Evolutionary conservation across 1,284 basidiomycete species (phyloP).

Genomic region (Porodaedalea pini): DNA sequence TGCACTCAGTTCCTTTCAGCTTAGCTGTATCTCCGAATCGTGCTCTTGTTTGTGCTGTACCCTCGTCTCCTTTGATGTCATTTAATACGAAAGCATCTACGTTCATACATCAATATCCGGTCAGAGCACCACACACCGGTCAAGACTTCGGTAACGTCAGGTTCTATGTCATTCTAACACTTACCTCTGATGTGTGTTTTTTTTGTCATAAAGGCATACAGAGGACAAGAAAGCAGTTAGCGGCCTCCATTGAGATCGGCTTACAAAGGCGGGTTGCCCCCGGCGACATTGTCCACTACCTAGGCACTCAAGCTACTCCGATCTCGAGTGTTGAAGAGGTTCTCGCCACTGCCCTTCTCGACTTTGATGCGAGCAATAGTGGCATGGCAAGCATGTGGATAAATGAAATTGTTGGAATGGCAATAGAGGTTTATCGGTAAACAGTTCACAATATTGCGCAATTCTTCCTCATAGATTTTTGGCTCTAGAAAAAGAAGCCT

Average conservation of each 20-base stretch:
- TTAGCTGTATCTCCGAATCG: constrained; percentile 53
- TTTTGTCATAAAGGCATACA: constrained; percentile 21
- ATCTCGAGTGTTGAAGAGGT: constrained; percentile 22
- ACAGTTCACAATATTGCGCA: constrained; percentile 14
- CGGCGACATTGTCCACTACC: constrained; percentile 26
- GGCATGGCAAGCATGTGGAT: constrained; percentile 35
- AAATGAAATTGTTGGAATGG: constrained; percentile 49
- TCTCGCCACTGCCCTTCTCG: constrained; percentile 19
- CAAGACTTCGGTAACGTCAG: constrained; percentile 23
- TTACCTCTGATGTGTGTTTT: neutral
- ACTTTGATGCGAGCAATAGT: constrained; percentile 27
- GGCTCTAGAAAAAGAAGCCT: constrained; percentile 35
- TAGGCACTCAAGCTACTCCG: constrained; percentile 21
- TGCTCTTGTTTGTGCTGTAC: constrained; percentile 46
- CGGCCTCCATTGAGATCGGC: constrained; percentile 21
- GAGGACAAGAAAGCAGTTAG: constrained; percentile 19
- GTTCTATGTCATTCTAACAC: too few relatives aligned
- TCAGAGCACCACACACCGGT: constrained; percentile 19
- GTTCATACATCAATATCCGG: constrained; percentile 38
- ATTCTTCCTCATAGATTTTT: neutral
- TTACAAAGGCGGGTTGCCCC: constrained; percentile 21
- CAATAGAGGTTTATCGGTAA: constrained; percentile 56
- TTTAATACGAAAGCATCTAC: constrained; percentile 36
- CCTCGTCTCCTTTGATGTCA: constrained; percentile 30
- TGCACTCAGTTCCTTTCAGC: constrained; percentile 19